Conservation (phyloP, 2,329 filamentous ascomycete species). For the Fusarium beomiforme region DNA sequence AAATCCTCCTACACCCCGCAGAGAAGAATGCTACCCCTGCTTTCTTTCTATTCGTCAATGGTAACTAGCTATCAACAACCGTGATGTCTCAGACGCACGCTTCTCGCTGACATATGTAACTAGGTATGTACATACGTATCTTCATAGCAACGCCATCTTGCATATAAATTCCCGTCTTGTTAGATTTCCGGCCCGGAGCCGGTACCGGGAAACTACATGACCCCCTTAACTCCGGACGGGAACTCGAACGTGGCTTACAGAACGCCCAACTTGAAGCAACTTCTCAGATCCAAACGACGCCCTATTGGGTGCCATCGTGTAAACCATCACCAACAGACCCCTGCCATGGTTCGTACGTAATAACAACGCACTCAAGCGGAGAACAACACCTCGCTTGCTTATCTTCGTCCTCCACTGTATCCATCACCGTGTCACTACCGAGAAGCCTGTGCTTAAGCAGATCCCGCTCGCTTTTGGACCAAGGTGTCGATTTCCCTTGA, state of each 20-base stretch:
- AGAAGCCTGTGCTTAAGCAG: conserved; percentile 12
- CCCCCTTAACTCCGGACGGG: not conserved
- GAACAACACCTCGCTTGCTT: conserved; percentile 11
- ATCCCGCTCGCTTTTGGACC: not conserved
- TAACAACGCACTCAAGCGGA: conserved; percentile 27
- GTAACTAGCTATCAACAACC: conserved; percentile 8
- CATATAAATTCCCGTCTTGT: not conserved
- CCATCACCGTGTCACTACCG: conserved; percentile 16
- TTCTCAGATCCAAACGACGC: not conserved
- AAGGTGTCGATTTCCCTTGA: not conserved
- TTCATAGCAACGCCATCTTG: not conserved
- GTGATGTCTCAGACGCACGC: not conserved
- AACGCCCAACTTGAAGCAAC: not conserved
- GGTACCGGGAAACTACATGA: conserved; percentile 6
- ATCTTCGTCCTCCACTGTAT: conserved; percentile 6
- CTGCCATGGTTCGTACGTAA: conserved; percentile 28
- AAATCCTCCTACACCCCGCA: conserved; percentile 21
- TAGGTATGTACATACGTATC: not conserved
- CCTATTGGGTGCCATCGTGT: conserved; percentile 18
- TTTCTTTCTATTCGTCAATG: conserved; percentile 28
- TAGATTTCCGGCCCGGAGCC: conserved; percentile 16
- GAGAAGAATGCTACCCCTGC: not conserved
- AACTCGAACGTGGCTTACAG: not conserved
- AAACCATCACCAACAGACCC: conserved; percentile 8
- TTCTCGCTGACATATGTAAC: not conserved